phyloP scores from a whole-genome alignment of 129 eudicot genomes.

The Solidago caesia region DNA sequence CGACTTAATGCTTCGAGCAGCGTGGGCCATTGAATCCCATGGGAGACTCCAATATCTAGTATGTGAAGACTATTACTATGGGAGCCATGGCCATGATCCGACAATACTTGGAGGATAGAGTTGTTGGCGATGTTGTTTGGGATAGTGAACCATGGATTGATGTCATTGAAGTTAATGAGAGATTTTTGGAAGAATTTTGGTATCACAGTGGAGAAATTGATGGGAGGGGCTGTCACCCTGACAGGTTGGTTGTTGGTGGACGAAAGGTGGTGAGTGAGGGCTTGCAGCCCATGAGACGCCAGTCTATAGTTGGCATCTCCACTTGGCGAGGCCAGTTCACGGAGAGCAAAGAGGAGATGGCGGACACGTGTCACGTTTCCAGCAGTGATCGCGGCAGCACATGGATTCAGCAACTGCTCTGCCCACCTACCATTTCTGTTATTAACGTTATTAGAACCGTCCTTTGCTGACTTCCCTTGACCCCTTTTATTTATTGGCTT shows the following conservation, averaged over 20 bases:
- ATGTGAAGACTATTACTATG: conserved; percentile 50
- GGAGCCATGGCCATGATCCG: conserved; percentile 31
- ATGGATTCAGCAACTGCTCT: conserved; percentile 79
- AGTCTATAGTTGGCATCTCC: conserved; percentile 85
- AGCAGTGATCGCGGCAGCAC: conserved; percentile 67
- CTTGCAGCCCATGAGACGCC: conserved; percentile 66
- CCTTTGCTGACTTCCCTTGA: conserved; percentile 39
- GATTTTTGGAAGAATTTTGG: conserved; percentile 60
- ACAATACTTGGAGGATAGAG: conserved; percentile 68
- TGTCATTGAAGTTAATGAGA: conserved; percentile 64
- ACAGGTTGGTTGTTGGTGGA: conserved; percentile 28
- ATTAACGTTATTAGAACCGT: conserved; percentile 31
- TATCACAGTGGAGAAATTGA: conserved; percentile 46
- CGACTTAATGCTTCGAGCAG: conserved; percentile 70
- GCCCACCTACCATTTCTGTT: conserved; percentile 80
- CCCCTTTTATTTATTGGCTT: conserved; percentile 44
- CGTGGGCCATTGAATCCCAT: conserved; percentile 78
- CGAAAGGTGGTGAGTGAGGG: conserved; percentile 63
- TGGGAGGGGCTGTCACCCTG: conserved; percentile 17
- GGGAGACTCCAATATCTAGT: conserved; percentile 82
- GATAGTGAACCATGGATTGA: conserved; percentile 79
- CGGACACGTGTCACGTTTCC: conserved; percentile 60
- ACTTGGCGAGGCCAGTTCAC: conserved; percentile 63
- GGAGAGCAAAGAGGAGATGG: conserved; percentile 67
- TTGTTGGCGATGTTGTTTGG: conserved; percentile 81